Percentiles rank a stretch among this genome's conserved stretches.
These are phyloP conservation scores for Aspergillus nomiae DNA, from an alignment of 2,329 filamentous ascomycete species.

Conservation along the genomic window DNA sequence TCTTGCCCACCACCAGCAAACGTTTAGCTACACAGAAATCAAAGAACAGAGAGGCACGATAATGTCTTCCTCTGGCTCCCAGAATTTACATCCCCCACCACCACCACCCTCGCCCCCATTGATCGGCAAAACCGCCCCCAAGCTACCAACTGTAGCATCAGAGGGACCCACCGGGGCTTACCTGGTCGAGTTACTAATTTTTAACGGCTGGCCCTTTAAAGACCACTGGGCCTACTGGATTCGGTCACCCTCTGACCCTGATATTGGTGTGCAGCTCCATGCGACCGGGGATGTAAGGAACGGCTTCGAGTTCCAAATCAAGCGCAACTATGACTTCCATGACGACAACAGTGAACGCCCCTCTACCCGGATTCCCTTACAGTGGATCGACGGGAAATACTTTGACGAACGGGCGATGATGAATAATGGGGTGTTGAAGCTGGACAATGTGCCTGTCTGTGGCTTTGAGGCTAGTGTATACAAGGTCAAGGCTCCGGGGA, in stretches of 20 bases:
- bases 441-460: slow-evolving; percentile 27
- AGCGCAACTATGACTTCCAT: slow-evolving; percentile 29
- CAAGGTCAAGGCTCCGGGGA: slow-evolving; percentile 16
- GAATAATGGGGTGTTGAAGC: slow-evolving; percentile 21
- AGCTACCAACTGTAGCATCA: neutral
- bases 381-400: slow-evolving; percentile 30
- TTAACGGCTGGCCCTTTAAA: slow-evolving; percentile 37
- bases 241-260: slow-evolving; percentile 12
- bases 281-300: slow-evolving; percentile 34
- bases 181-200: slow-evolving; percentile 33
- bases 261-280: slow-evolving; percentile 33
- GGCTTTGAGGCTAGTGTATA: slow-evolving; percentile 27
- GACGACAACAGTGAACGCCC: slow-evolving; percentile 14
- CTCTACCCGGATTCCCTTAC: slow-evolving; percentile 28
- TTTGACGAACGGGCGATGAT: slow-evolving; percentile 30
- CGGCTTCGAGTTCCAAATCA: slow-evolving; percentile 35
- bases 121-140: neutral
- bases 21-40: neutral
- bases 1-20: neutral
- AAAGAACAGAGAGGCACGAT: neutral
- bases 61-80: neutral
- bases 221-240: slow-evolving; percentile 42
- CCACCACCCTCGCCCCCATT: neutral
- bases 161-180: slow-evolving; percentile 18
- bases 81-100: neutral